phyloP scores from a whole-genome alignment of 345 rosid genomes.

The Xanthoceras sorbifolium region DNA sequence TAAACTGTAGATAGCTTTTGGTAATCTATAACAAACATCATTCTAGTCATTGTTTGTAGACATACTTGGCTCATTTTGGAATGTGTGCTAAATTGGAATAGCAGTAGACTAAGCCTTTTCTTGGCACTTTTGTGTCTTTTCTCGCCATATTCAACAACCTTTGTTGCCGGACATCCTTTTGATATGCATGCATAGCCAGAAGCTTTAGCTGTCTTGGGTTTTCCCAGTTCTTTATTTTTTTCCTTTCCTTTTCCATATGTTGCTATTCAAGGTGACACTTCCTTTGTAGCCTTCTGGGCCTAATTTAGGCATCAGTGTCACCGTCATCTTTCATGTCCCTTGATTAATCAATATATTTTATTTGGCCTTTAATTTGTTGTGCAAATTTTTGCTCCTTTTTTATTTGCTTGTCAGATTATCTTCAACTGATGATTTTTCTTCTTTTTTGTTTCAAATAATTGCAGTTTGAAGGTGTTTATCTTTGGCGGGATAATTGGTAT shows the following conservation, averaged over 20 bases:
- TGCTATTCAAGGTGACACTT: not conserved
- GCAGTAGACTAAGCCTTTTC: not conserved
- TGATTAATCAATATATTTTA: not conserved
- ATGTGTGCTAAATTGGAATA: not conserved
- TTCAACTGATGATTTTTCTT: constrained; percentile 1
- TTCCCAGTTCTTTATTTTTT: not conserved
- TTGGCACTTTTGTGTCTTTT: not conserved
- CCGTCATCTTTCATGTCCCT: not conserved
- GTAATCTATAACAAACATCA: not conserved
- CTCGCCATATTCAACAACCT: too few relatives aligned
- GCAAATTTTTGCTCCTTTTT: not conserved
- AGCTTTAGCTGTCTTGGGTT: not conserved
- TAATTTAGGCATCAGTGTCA: not conserved
- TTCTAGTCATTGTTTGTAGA: not conserved
- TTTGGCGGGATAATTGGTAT: constrained; percentile 69
- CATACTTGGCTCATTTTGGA: not conserved
- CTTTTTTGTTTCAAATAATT: not conserved
- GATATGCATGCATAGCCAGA: not conserved
- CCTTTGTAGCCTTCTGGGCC: not conserved
- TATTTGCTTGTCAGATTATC: not conserved
- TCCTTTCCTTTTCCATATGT: not conserved
- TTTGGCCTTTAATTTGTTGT: not conserved
- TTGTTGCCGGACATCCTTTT: not conserved
- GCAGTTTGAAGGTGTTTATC: constrained; percentile 72
- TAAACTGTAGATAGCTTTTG: not conserved